Conservation (phyloP, 164 flowering plant species). For the Protea cynaroides region DNA sequence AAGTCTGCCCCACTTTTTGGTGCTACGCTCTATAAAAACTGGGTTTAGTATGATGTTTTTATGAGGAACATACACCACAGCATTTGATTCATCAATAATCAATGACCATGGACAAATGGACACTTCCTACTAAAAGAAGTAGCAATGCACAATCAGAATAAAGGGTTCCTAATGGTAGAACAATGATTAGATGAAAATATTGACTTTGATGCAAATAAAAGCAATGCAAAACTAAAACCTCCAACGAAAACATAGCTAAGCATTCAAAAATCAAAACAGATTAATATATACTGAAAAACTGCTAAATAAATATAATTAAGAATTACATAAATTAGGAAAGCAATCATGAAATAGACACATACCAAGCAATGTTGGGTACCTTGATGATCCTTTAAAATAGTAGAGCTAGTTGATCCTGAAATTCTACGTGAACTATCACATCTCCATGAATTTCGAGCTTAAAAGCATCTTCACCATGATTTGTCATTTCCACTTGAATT, state of each 20-base stretch:
- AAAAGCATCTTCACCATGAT: slow-evolving; percentile 91
- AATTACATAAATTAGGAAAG: not conserved
- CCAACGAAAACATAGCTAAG: not conserved
- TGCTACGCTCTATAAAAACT: no score
- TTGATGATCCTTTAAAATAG: slow-evolving; percentile 58
- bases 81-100: no score
- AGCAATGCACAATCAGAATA: no score
- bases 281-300: not conserved
- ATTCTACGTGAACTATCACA: slow-evolving; percentile 59
- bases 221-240: no score
- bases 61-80: no score
- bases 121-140: no score
- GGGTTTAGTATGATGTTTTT: no score
- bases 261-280: slow-evolving; percentile 2
- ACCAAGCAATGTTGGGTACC: slow-evolving; percentile 32
- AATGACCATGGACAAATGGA: no score
- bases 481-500: slow-evolving; percentile 71
- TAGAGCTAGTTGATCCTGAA: slow-evolving; percentile 51
- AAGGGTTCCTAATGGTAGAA: no score
- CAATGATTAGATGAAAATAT: no score
- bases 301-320: not conserved
- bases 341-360: not conserved
- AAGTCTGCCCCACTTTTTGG: no score
- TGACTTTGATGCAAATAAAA: no score
- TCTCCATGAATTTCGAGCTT: slow-evolving; percentile 75